These are phyloP conservation scores for Eucalyptus caleyi DNA, from an alignment of 345 rosid genomes.

Conservation along the genomic window DNA sequence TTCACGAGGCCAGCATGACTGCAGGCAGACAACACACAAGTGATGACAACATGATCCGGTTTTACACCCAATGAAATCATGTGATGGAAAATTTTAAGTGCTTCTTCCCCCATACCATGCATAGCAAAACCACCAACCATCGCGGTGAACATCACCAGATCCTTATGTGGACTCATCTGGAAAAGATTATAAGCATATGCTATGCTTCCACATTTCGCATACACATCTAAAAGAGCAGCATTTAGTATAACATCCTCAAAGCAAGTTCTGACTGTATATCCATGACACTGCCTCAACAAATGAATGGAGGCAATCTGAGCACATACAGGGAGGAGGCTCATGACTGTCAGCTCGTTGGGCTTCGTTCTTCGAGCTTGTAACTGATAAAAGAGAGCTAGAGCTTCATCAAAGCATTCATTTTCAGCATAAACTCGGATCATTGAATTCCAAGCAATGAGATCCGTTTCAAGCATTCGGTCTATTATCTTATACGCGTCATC, in stretches of 20 bases:
- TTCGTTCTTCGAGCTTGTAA: slow-evolving; percentile 49
- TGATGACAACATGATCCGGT: slow-evolving; percentile 67
- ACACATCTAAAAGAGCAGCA: slow-evolving; percentile 59
- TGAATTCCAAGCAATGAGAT: slow-evolving; percentile 80
- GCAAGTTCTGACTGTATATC: slow-evolving; percentile 45
- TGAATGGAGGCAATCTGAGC: slow-evolving; percentile 47
- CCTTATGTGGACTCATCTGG: slow-evolving; percentile 31
- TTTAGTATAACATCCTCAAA: slow-evolving; percentile 43
- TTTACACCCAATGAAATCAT: slow-evolving; percentile 50
- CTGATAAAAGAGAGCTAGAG: slow-evolving; percentile 36
- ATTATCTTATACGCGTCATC: slow-evolving; percentile 33
- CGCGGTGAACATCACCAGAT: slow-evolving; percentile 65
- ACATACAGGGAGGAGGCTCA: slow-evolving; percentile 70
- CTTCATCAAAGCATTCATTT: slow-evolving; percentile 33
- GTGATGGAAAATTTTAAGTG: slow-evolving; percentile 43
- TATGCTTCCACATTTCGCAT: slow-evolving; percentile 76
- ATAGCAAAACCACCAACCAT: slow-evolving; percentile 74
- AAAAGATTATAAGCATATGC: slow-evolving; percentile 47
- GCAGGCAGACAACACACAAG: slow-evolving; percentile 72
- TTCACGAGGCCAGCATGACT: slow-evolving; percentile 71
- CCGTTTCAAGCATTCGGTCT: slow-evolving; percentile 25
- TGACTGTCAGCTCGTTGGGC: slow-evolving; percentile 65
- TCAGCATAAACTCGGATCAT: slow-evolving; percentile 62
- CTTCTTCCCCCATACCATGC: slow-evolving; percentile 83
- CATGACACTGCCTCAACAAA: slow-evolving; percentile 67